Evolutionary conservation across 148 eudicot genomes (phyloP).

Genomic region (Talinum fruticosum): DNA sequence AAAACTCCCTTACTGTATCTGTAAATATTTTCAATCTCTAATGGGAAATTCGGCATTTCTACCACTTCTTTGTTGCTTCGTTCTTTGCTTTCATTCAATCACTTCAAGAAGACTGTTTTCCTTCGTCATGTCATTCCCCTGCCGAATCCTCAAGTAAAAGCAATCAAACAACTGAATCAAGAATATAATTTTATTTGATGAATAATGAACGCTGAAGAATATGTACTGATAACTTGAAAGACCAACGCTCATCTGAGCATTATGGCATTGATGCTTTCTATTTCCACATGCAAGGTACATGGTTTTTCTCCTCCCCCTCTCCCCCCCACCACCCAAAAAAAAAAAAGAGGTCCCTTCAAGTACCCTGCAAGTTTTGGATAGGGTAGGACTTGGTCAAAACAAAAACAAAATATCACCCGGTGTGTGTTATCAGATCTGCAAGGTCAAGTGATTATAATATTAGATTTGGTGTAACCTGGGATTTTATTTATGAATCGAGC

Average conservation of each 20-base stretch:
- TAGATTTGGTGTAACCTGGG: neutral
- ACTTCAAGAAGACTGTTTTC: neutral
- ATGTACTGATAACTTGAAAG: neutral
- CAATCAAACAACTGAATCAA: neutral
- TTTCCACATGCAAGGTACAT: too few relatives aligned
- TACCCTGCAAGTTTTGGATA: too few relatives aligned
- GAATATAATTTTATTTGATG: neutral
- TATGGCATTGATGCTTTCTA: too few relatives aligned
- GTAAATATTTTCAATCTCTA: conserved; percentile 14
- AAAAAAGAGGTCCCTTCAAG: too few relatives aligned
- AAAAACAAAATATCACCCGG: too few relatives aligned
- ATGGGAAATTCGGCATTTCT: conserved; percentile 3
- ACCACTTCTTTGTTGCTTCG: neutral
- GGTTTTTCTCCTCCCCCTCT: neutral
- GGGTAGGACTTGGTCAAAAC: too few relatives aligned
- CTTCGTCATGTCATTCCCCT: neutral
- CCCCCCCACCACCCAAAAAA: neutral
- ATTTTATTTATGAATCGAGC: neutral
- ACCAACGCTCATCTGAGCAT: too few relatives aligned
- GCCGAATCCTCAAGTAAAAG: neutral
- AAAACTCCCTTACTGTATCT: neutral
- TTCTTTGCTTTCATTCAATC: neutral
- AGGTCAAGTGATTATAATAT: neutral
- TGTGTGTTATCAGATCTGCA: too few relatives aligned
- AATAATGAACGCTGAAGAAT: neutral